These are phyloP conservation scores for Artemisia argyi DNA, from an alignment of 129 eudicot species.

Conservation along the genomic window DNA sequence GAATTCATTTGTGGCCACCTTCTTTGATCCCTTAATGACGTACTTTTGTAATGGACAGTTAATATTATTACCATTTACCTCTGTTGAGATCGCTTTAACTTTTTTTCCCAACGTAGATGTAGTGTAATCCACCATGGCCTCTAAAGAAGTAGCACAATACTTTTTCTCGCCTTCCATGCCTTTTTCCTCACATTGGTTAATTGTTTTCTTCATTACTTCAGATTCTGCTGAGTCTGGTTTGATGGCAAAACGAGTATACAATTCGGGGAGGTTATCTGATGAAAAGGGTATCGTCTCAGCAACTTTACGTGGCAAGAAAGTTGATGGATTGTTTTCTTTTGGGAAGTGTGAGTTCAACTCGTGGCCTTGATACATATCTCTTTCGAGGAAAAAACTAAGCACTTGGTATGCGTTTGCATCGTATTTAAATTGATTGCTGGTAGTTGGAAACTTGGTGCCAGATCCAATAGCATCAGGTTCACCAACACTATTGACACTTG, in stretches of 20 bases:
- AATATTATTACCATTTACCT: neutral
- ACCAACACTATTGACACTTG: too few species aligned
- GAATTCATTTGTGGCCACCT: neutral
- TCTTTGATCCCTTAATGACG: neutral
- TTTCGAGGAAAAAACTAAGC: neutral
- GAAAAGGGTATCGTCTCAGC: neutral
- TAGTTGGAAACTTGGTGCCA: neutral
- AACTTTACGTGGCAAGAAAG: neutral
- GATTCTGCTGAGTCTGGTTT: neutral
- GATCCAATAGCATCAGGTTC: neutral
- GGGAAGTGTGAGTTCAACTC: neutral
- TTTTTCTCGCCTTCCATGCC: neutral
- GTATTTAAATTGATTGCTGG: neutral
- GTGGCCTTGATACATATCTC: neutral
- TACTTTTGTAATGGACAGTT: neutral
- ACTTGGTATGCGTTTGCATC: neutral
- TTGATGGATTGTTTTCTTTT: neutral
- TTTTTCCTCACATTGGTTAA: neutral
- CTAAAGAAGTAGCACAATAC: constrained; percentile 3
- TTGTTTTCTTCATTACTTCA: neutral
- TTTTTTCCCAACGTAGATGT: neutral
- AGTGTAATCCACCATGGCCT: neutral
- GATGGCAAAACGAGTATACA: neutral
- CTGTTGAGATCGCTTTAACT: neutral
- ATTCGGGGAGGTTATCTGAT: neutral